These are phyloP conservation scores for Exophiala sp. DNA, from an alignment of 2,329 filamentous ascomycete genomes.

Conservation along the genomic window DNA sequence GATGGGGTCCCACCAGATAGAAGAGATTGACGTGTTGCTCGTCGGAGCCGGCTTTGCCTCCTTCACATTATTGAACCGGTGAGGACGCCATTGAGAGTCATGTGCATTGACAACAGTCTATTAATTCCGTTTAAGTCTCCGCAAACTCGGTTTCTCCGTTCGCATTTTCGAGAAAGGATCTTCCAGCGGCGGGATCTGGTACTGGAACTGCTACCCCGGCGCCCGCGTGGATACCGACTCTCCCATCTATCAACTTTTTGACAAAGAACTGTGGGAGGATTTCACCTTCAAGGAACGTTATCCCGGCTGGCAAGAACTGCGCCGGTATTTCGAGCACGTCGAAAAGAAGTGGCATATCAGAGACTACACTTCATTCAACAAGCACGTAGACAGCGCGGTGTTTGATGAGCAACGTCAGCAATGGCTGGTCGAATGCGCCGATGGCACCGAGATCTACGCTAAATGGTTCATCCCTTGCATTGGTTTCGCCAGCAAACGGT, in stretches of 20 bases:
- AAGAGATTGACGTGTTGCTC: constrained; percentile 24
- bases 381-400: constrained; percentile 34
- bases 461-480: constrained; percentile 22
- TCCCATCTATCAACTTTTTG: constrained; percentile 25
- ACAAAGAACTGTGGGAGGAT: constrained; percentile 39
- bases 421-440: constrained; percentile 22
- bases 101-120: background rate
- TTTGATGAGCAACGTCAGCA: constrained; percentile 32
- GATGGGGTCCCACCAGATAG: constrained; percentile 21
- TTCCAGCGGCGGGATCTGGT: constrained; percentile 38
- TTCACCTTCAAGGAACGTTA: constrained; percentile 42
- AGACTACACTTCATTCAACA: constrained; percentile 34
- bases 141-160: constrained; percentile 45
- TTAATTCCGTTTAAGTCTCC: constrained; percentile 33
- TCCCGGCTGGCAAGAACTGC: constrained; percentile 37
- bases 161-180: constrained; percentile 50
- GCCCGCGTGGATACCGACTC: constrained; percentile 31
- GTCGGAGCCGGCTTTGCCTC: constrained; percentile 38
- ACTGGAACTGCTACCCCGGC: constrained; percentile 38
- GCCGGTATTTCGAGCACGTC: constrained; percentile 40
- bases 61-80: constrained; percentile 45
- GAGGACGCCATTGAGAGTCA: background rate
- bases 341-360: constrained; percentile 37
- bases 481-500: constrained; percentile 54
- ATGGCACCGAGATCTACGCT: constrained; percentile 18